Evolutionary conservation across 1,284 basidiomycete genomes (phyloP), one percentile per base, ranked within the genome.

Genomic region (Ganoderma lingzhi): DNA sequence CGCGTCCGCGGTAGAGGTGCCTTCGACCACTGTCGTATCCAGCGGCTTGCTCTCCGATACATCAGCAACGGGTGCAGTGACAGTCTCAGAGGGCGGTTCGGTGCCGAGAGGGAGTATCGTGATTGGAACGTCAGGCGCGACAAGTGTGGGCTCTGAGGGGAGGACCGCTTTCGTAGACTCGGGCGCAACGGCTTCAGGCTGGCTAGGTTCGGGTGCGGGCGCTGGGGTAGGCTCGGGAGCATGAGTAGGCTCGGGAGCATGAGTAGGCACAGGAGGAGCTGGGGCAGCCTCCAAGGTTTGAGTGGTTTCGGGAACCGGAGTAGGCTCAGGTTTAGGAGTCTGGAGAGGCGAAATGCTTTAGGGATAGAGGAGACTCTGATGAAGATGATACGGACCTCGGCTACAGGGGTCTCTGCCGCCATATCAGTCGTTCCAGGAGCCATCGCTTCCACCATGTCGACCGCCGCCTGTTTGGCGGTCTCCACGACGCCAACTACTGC

Each of bases 401-500:
- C 65, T 23, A 58, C 66, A 30, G 75, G 75, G 6, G 76, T 74
- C 60, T 72, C 66, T 15, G 58, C 64, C 6, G 69, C 63, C 10
- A 70, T 73, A 23, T 55, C 60, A 8, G 75, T 74, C n/a, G 76
- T 77, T n/a, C 72, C 76, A 1, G 77, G 77, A 9, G 77, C 76
- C 37, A 78, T 70, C 14, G 75, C 73, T 62, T 77, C 78, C 10
- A 76, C 78, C 70, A 77, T 76, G 30, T 69, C 65, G 37, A 75
- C 73, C 17, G 74, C 77, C 3, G 77, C 72, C 68, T 74, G 71
- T 69, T 73, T 76, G 32, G 74, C 77, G 19, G 75, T 72, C 64
- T 69, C 71, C 1, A 78, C 55, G 4, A 75, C 62, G 28, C 72
- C 74, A 23, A 19, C 32, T 0, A 55, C 45, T 5, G 63, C 51